phyloP scores from a whole-genome alignment of 2,329 filamentous ascomycete species.

The Aspergillus pseudotamarii region DNA sequence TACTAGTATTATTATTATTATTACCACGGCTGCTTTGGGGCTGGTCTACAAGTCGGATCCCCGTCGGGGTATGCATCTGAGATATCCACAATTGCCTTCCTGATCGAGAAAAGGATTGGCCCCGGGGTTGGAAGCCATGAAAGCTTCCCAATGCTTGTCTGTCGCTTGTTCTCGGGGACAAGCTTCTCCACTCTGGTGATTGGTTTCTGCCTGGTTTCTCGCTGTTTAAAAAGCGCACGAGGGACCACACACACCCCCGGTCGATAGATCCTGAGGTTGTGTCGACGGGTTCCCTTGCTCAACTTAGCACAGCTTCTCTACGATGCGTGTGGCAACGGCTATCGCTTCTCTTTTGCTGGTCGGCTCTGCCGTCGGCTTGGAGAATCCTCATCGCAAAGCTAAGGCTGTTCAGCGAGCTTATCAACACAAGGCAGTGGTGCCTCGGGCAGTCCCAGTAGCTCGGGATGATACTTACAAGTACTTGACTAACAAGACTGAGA shows the following conservation, averaged over 20 bases:
- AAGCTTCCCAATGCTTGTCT: neutral
- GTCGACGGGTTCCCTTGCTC: neutral
- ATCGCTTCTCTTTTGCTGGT: slow-evolving; percentile 13
- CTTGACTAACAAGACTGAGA: slow-evolving; percentile 10
- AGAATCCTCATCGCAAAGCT: slow-evolving; percentile 26
- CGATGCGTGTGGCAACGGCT: slow-evolving; percentile 9
- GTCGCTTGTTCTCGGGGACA: neutral
- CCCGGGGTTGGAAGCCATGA: neutral
- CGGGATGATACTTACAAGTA: neutral
- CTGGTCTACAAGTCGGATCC: neutral
- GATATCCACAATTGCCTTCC: neutral
- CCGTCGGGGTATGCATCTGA: neutral
- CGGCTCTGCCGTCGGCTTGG: slow-evolving; percentile 16
- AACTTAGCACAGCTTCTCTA: neutral
- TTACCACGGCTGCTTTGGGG: neutral
- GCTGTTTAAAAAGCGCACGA: neutral
- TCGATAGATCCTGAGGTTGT: neutral
- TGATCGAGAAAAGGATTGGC: neutral
- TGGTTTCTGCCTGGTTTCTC: neutral
- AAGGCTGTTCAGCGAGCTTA: slow-evolving; percentile 11
- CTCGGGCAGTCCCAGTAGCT: neutral
- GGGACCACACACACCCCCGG: neutral
- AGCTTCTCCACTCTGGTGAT: neutral
- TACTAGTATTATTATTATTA: neutral
- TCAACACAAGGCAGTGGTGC: neutral